These are phyloP conservation scores for Populus hybrid DNA, from an alignment of 441 rosid species.

Conservation along the genomic window DNA sequence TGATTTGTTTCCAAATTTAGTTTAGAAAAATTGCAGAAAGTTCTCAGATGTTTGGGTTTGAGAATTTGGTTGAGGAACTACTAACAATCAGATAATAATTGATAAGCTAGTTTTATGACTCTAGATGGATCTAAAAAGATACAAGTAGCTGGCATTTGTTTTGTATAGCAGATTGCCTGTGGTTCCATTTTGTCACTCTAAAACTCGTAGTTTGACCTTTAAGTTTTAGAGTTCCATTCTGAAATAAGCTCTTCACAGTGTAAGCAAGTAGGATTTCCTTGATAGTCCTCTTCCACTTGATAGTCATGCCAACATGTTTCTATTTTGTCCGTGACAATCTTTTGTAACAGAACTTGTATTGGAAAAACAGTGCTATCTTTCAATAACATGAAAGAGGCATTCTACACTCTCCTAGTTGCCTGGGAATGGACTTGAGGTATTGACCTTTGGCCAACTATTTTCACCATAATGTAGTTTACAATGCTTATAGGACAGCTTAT, in stretches of 20 bases:
- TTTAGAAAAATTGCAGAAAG: not conserved
- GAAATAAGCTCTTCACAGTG: not conserved
- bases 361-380: not conserved
- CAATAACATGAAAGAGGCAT: not conserved
- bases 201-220: not conserved
- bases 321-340: not conserved
- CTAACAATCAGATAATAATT: not conserved
- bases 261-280: not conserved
- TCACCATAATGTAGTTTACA: not conserved
- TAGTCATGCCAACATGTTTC: not conserved
- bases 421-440: not conserved
- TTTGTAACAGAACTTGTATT: not conserved
- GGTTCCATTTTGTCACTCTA: not conserved
- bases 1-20: slow-evolving; percentile 4
- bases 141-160: not conserved
- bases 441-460: not conserved
- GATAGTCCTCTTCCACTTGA: not conserved
- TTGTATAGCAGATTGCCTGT: not conserved
- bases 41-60: not conserved
- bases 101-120: not conserved
- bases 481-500: not conserved
- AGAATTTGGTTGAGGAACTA: slow-evolving; percentile 5
- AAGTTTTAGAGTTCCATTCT: not conserved
- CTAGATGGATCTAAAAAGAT: not conserved
- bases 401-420: not conserved